A percentile compares a stretch with the other conserved stretches of the same genome.
Conservation (phyloP, 2,329 filamentous ascomycete genomes). For the Colletotrichum magnum region DNA sequence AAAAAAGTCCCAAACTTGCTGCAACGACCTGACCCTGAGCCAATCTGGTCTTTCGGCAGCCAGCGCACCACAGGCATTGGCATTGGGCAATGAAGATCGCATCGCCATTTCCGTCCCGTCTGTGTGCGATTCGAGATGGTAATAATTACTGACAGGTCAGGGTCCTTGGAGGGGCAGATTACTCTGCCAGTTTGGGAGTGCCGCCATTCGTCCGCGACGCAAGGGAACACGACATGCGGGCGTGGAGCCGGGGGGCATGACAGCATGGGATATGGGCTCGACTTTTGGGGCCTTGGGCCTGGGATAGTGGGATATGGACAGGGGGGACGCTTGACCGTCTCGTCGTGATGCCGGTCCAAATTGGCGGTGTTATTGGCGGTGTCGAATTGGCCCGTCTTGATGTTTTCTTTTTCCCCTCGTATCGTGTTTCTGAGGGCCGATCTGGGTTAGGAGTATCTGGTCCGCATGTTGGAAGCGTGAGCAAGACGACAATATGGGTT, state of each 20-base stretch:
- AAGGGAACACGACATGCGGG: conserved; percentile 33
- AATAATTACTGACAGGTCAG: conserved; percentile 26
- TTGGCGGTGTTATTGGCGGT: conserved; percentile 20
- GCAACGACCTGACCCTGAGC: conserved; percentile 8
- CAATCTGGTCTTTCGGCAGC: conserved; percentile 11
- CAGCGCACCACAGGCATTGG: conserved; percentile 5
- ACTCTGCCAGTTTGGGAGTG: conserved; percentile 28
- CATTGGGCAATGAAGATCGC: conserved; percentile 27
- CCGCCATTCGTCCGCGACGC: conserved; percentile 36
- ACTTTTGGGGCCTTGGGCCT: background rate
- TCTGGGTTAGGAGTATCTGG: background rate
- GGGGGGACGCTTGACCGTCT: background rate
- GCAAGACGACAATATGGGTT: no score
- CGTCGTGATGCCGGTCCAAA: conserved; percentile 1
- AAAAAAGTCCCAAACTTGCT: background rate
- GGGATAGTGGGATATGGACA: conserved; percentile 15
- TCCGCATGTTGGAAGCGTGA: background rate
- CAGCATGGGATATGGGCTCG: conserved; percentile 1
- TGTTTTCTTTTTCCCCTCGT: conserved; percentile 15
- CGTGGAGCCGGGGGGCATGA: conserved; percentile 8
- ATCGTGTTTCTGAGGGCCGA: conserved; percentile 6
- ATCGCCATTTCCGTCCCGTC: conserved; percentile 29
- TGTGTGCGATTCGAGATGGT: conserved; percentile 17
- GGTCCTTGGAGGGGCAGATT: conserved; percentile 39
- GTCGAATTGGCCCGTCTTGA: conserved; percentile 1